Conservation (phyloP, 2,329 filamentous ascomycete species). For the Niveomyces coronatus region DNA sequence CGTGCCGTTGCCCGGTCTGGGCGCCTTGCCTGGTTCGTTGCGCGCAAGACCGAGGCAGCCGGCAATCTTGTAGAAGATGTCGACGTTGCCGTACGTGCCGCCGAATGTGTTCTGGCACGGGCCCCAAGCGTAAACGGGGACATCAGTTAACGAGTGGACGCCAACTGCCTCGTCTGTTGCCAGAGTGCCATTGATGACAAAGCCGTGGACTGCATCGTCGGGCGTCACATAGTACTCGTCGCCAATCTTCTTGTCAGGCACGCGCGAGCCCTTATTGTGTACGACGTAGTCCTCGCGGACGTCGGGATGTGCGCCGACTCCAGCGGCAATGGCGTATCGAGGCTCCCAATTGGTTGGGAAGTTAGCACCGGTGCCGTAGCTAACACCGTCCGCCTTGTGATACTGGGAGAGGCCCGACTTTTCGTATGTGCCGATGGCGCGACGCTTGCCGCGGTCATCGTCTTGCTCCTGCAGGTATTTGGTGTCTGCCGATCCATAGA, state of each 20-base stretch:
- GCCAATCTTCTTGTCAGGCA: constrained; percentile 43
- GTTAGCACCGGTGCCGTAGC: constrained; percentile 62
- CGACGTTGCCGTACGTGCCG: constrained; percentile 59
- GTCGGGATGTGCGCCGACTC: constrained; percentile 63
- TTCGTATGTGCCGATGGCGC: constrained; percentile 63
- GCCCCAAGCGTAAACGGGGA: constrained; percentile 67
- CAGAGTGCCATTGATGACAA: constrained; percentile 67
- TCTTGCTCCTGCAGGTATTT: constrained; percentile 58
- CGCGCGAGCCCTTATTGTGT: constrained; percentile 53
- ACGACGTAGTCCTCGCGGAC: constrained; percentile 67
- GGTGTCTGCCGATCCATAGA: constrained; percentile 74
- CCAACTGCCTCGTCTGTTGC: constrained; percentile 53
- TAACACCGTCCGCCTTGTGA: constrained; percentile 47
- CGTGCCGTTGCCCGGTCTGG: too few species aligned
- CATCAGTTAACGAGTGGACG: constrained; percentile 68
- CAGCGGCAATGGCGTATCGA: constrained; percentile 68
- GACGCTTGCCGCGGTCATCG: constrained; percentile 61
- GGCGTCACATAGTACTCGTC: constrained; percentile 58
- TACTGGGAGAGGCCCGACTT: constrained; percentile 70
- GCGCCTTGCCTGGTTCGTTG: constrained; percentile 13
- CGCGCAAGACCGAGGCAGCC: constrained; percentile 49
- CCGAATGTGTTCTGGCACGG: constrained; percentile 71
- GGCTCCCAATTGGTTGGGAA: constrained; percentile 83
- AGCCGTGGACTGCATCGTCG: constrained; percentile 53
- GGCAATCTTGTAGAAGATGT: constrained; percentile 67